Evolutionary conservation across 2,329 filamentous ascomycete genomes (phyloP), one percentile per base, ranked within the genome.

Genomic region (Penicillium olsonii): DNA sequence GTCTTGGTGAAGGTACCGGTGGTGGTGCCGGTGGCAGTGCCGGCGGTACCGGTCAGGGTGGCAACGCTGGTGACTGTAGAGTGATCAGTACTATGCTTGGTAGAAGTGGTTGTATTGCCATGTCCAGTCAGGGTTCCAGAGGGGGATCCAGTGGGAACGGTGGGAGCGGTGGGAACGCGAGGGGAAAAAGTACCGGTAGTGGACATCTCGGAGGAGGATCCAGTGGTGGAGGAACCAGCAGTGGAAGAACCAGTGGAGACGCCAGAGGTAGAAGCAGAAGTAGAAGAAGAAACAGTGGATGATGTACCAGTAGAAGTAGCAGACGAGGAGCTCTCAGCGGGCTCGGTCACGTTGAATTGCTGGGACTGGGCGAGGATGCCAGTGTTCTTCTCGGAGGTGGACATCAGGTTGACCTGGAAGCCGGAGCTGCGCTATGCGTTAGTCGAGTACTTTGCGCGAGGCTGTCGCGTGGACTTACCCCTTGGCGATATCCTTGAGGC

Each of bases 311-410:
- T 53, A 10, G 59, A 56, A 26, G 59, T 45, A 27, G 54, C 45
- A n/a, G 54, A 52, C 42, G 54, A 50, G 15, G 56, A 54, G 48
- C 48, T 55, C 20, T 52, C 33, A 18, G 53, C 49, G 26, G 54
- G 45, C 26, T 43, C 50, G 42, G 59, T 59, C 42, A 69, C 61
- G 42, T 62, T 63, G 61, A 71, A 71, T 42, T 69, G 65, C 34
- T 63, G 43, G 15, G 68, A 71, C 59, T 75, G 72, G 7, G 71
- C 69, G 27, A 75, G 66, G 51, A 75, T 73, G 12, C 73, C 73
- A 18, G 51, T 66, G 60, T 72, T 74, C 27, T 60, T 48, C 24
- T 48, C 45, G 2, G 50, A 46, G 49, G 67, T 65, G 51, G 70
- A 69, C 34, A 69, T 29, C 27, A 74, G 60, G 61, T 74, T 72